Evolutionary conservation across 257 asterid species (phyloP).

Genomic region (Solanum sejunctum): DNA sequence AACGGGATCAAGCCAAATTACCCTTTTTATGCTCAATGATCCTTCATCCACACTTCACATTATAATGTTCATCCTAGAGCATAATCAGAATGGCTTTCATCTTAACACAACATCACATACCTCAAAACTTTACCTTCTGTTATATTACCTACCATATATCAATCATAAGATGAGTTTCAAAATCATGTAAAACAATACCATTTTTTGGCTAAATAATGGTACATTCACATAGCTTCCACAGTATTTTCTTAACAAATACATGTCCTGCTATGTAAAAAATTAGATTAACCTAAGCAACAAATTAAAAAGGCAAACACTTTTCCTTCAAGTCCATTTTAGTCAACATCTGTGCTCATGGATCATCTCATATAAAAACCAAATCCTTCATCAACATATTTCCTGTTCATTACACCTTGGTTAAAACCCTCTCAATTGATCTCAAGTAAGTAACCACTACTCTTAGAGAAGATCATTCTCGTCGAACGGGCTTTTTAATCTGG

Average conservation of each 20-base stretch:
- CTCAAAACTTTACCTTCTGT: not conserved
- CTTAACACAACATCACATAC: not conserved
- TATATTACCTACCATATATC: not conserved
- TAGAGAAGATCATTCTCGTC: not conserved
- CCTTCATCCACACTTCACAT: not conserved
- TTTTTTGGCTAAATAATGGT: not conserved
- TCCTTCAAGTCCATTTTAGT: not conserved
- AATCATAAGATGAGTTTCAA: not conserved
- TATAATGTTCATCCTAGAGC: not conserved
- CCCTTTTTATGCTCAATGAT: not conserved
- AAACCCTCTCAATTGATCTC: not conserved
- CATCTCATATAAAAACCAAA: not conserved
- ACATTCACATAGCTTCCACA: not conserved
- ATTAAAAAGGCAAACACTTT: not conserved
- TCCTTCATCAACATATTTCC: not conserved
- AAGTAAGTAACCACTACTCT: not conserved
- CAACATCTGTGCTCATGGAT: not conserved
- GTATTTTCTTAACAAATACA: not conserved
- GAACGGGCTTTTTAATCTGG: not conserved
- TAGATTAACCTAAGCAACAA: not conserved
- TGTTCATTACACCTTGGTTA: not conserved
- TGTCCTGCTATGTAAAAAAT: not conserved
- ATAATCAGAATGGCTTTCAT: not conserved
- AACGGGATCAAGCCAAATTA: not conserved
- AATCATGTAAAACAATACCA: not conserved